Base-by-base conservation (phyloP, 1,284 basidiomycete species). In the Rhizoctonia solani region DNA sequence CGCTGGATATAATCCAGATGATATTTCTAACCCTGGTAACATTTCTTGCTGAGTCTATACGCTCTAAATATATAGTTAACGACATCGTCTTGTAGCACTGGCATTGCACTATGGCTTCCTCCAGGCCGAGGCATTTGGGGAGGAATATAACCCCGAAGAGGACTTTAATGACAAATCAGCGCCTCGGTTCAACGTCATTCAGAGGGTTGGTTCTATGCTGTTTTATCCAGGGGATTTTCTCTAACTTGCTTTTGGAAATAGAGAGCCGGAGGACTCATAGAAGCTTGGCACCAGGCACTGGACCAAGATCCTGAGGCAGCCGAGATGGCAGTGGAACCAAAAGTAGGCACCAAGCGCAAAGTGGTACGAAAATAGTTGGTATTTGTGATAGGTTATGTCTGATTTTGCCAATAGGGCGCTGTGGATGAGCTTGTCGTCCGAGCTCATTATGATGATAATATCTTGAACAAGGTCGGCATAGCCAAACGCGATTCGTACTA, bases 21-120 rank as follows among this genome's bases (percentile, higher is more conserved):
- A 87, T 29, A 95, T 92, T 75, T 93, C 93, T 1, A 99, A 98
- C 77, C 96, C 96, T 72, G 84, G 93, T 94, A 71, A 74, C n/a
- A 85, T 77, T 14, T 47, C 8, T 52, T 32, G n/a, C 5, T 4
- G 55, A 34, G 53, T 39, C 63, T 54, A 50, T 58, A 50, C 56
- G n/a, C n/a, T n/a, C n/a, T n/a, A n/a, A 50, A 47, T 3, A 39
- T 46, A 8, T 55, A 61, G 70, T 14, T 44, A n/a, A 21, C 59
- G 21, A 68, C 53, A 30, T 49, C 30, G 54, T 34, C 4, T 52
- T 39, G 0, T 66, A 74, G 80, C 78, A 0, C 82, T 98, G 66
- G 88, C 88, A 9, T 92, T 87, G 73, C 93, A 97, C 75, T 94
- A 96, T 75, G 88, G 86, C 8, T 92, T 95, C 74, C 83, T 98